Base-by-base conservation (phyloP, 2,329 filamentous ascomycete species). In the Pezicula carpinea region DNA sequence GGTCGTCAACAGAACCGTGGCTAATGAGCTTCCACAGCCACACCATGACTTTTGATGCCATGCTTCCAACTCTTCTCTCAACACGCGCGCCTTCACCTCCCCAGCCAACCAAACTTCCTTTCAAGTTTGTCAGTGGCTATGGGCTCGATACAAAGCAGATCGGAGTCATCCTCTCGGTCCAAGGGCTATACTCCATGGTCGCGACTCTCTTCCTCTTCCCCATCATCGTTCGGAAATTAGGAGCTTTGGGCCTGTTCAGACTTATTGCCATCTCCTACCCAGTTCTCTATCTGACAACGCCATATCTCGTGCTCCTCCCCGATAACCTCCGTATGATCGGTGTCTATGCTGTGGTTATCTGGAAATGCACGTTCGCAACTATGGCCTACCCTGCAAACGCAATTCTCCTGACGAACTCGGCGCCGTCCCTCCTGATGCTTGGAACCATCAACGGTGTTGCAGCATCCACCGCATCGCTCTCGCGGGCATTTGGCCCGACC, bases 21-120 rank as follows among this genome's bases (percentile, higher is more conserved):
- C 19, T 40, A 47, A 29, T 11, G 26, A 8, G 8, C 26, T 29
- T 26, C 13, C 13, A 61, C 60, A 96, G 91, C 71, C 92, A 97
- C 70, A 96, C 92, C 11, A 96, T 99, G 69, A 95, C 91, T 0
- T 93, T 95, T 59, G 93, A 99, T 67, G 88, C 96, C 62, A 78
- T 97, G 41, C 83, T 97, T 58, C 92, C 93, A 0, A 87, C 96
- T 2, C 89, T 99, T 57, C 80, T 99, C 69, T 14, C 65, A 70
- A 8, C 75, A 74, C 1, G 65, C 67, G 14, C 57, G 71, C 64
- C 76, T 22, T 23, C 13, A 14, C 38, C 38, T 15, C 38, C 38
- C 26, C 38, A 23, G n/a, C 22, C 64, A 67, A 14, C 58, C 68
- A n/a, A 76, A 69, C 76, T 96, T 2, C 92, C 92, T 0, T 93